Percentiles rank a stretch among this genome's conserved stretches.
These are phyloP conservation scores for Punica granatum DNA, from an alignment of 345 rosid species.

Conservation along the genomic window DNA sequence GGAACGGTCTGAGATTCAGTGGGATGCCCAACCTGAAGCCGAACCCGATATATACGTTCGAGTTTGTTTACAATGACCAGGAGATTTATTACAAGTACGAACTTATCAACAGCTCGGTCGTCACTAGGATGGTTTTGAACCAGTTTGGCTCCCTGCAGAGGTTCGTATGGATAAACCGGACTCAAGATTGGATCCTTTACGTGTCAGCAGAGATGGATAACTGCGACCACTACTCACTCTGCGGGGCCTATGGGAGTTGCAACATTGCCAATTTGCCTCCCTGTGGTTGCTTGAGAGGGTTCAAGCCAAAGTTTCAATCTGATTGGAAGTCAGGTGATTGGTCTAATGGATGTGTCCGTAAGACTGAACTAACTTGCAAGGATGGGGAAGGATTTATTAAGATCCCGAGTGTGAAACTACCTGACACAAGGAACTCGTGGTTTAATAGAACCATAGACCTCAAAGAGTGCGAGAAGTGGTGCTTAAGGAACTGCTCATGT, in stretches of 20 bases:
- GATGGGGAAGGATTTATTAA: constrained; percentile 27
- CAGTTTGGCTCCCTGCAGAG: constrained; percentile 26
- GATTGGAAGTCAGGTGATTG: constrained; percentile 30
- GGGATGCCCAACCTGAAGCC: constrained; percentile 27
- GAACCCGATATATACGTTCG: constrained; percentile 8
- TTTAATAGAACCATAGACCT: constrained; percentile 21
- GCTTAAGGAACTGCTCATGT: constrained; percentile 45
- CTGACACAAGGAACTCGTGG: constrained; percentile 28
- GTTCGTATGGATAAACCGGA: constrained; percentile 29
- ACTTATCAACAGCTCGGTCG: constrained; percentile 13
- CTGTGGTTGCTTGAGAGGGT: constrained; percentile 41
- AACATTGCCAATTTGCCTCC: constrained; percentile 21
- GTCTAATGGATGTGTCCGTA: constrained; percentile 39
- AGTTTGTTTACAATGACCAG: constrained; percentile 16
- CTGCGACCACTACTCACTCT: constrained; percentile 30
- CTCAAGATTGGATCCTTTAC: constrained; percentile 21
- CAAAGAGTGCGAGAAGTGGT: constrained; percentile 25
- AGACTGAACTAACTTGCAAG: constrained; percentile 22
- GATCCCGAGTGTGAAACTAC: constrained; percentile 27
- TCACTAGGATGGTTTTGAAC: constrained; percentile 23
- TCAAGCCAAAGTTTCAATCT: constrained; percentile 21
- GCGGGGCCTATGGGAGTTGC: constrained; percentile 41
- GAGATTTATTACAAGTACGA: constrained; percentile 32
- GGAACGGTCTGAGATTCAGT: constrained; percentile 39
- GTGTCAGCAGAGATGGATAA: constrained; percentile 28